These are phyloP conservation scores for Melastoma malabathricum DNA, from an alignment of 345 rosid species.

Conservation along the genomic window DNA sequence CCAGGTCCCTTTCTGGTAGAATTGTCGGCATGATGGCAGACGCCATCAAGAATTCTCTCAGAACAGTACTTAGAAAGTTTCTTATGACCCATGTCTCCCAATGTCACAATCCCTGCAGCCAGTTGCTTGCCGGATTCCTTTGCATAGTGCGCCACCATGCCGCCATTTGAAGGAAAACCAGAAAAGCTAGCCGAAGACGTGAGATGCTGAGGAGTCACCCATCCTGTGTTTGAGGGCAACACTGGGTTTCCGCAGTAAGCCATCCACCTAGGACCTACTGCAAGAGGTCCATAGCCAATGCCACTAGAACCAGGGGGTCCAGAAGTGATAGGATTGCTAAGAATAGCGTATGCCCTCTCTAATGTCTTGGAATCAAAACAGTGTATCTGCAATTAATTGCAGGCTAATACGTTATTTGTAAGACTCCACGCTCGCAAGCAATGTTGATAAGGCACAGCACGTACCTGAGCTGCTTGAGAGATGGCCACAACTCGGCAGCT, in stretches of 20 bases:
- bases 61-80: slow-evolving; percentile 78
- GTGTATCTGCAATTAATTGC: slow-evolving; percentile 48
- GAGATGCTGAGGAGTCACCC: slow-evolving; percentile 71
- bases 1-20: no score
- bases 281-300: slow-evolving; percentile 92
- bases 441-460: slow-evolving; percentile 10
- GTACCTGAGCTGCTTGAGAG: slow-evolving; percentile 85
- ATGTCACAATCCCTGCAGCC: slow-evolving; percentile 62
- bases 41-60: slow-evolving; percentile 89
- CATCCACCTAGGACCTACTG: slow-evolving; percentile 95
- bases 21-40: slow-evolving; percentile 36
- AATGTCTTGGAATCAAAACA: slow-evolving; percentile 89
- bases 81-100: slow-evolving; percentile 92
- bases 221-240: slow-evolving; percentile 52
- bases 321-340: slow-evolving; percentile 85
- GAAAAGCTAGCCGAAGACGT: slow-evolving; percentile 72
- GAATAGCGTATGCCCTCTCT: slow-evolving; percentile 81
- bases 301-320: slow-evolving; percentile 65
- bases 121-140: slow-evolving; percentile 91
- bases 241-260: slow-evolving; percentile 78
- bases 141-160: slow-evolving; percentile 87
- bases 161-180: slow-evolving; percentile 67
- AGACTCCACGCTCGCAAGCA: neutral
- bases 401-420: neutral
- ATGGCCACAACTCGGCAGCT: slow-evolving; percentile 72